Percentiles rank a stretch among this genome's conserved stretches.
These are phyloP conservation scores for Stachybotrys elegans DNA, from an alignment of 2,329 filamentous ascomycete species.

Conservation along the genomic window DNA sequence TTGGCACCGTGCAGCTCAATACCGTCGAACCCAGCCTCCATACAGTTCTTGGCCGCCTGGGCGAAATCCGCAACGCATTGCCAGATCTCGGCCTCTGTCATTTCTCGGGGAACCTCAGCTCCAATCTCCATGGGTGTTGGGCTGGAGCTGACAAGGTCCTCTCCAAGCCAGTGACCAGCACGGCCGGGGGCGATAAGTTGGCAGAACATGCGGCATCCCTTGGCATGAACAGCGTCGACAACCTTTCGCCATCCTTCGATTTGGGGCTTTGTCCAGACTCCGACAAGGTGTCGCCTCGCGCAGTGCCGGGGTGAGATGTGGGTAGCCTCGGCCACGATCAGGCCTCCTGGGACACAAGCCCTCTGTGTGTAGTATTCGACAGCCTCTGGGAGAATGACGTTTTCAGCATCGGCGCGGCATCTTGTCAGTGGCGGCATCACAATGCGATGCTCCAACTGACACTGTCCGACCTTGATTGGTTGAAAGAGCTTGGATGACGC, in stretches of 20 bases:
- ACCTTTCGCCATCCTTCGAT: conserved; percentile 56
- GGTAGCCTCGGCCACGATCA: conserved; percentile 43
- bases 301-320: conserved; percentile 26
- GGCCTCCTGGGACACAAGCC: conserved; percentile 33
- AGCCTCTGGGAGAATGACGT: conserved; percentile 17
- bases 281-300: conserved; percentile 38
- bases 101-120: no score
- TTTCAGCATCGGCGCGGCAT: conserved; percentile 38
- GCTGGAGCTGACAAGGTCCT: neutral
- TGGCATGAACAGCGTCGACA: conserved; percentile 57
- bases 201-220: conserved; percentile 55
- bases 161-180: conserved; percentile 17
- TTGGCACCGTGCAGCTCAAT: conserved; percentile 44
- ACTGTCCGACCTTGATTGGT: conserved; percentile 35
- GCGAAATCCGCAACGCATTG: conserved; percentile 57
- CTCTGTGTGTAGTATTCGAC: conserved; percentile 42
- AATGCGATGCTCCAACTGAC: conserved; percentile 36
- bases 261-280: conserved; percentile 51
- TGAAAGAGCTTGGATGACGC: conserved; percentile 7
- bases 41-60: conserved; percentile 52
- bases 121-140: no score
- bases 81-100: no score
- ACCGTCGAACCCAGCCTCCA: conserved; percentile 53
- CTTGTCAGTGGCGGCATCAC: conserved; percentile 54
- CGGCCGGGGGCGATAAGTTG: conserved; percentile 64